Evolutionary conservation across 2,329 filamentous ascomycete species (phyloP).

Genomic region (Teratosphaeria destructans): DNA sequence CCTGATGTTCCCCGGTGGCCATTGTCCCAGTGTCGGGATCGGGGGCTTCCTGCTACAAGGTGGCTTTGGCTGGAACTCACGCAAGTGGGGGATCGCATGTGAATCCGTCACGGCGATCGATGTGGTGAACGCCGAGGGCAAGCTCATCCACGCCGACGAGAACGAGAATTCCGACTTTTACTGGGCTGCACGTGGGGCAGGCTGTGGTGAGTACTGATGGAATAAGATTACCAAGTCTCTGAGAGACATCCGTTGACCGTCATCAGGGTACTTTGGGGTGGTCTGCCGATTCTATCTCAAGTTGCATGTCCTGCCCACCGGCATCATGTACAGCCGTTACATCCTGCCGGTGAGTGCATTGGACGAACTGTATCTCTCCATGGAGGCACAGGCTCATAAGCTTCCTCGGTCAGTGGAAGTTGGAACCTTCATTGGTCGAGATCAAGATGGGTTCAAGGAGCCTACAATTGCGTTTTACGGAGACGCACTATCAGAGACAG

Average conservation of each 20-base stretch:
- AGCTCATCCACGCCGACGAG: constrained; percentile 27
- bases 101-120: constrained; percentile 37
- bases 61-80: constrained; percentile 48
- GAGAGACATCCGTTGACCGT: neutral
- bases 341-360: constrained; percentile 40
- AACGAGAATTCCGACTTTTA: constrained; percentile 37
- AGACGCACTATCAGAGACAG: neutral
- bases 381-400: constrained; percentile 31
- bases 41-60: constrained; percentile 48
- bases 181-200: constrained; percentile 41
- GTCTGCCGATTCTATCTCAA: constrained; percentile 43
- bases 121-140: constrained; percentile 38
- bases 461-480: neutral
- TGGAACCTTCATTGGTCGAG: neutral
- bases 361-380: constrained; percentile 31
- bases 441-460: neutral
- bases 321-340: constrained; percentile 31
- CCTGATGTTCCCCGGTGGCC: constrained; percentile 43
- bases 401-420: constrained; percentile 27
- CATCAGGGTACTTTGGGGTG: constrained; percentile 40
- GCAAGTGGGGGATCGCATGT: constrained; percentile 49
- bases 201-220: constrained; percentile 12
- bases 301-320: constrained; percentile 18
- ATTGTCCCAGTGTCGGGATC: constrained; percentile 48
- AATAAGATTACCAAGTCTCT: neutral